Evolutionary conservation across 495 filamentous ascomycete species (phyloP).

Genomic region (Neurospora sp.): DNA sequence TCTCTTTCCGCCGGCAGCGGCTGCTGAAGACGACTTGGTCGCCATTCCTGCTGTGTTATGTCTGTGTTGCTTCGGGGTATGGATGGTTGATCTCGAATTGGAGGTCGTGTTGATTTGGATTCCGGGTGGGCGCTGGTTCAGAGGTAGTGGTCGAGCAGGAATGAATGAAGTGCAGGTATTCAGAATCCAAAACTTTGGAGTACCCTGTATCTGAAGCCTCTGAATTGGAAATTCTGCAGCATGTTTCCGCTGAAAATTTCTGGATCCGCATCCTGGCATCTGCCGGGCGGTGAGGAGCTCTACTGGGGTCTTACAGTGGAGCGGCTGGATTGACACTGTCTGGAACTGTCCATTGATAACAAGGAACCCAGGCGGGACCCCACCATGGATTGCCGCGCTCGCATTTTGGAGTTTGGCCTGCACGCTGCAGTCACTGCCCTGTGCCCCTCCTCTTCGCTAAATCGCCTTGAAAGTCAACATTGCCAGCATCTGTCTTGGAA

Average conservation of each 20-base stretch:
- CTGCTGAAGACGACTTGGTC: slow-evolving; percentile 17
- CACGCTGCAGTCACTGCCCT: not conserved
- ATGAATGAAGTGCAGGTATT: not conserved
- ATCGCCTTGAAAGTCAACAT: not conserved
- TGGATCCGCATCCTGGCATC: slow-evolving; percentile 9
- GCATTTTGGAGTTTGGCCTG: slow-evolving; percentile 4
- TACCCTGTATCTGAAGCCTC: not conserved
- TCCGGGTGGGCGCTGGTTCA: not conserved
- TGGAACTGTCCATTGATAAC: not conserved
- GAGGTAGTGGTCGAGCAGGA: not conserved
- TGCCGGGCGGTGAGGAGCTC: slow-evolving; percentile 33
- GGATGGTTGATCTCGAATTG: not conserved
- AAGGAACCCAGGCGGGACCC: not conserved
- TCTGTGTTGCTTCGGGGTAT: not conserved
- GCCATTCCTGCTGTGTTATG: slow-evolving; percentile 5
- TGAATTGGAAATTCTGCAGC: slow-evolving; percentile 1
- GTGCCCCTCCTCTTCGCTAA: not conserved
- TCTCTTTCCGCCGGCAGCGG: slow-evolving; percentile 25
- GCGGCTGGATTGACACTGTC: slow-evolving; percentile 2
- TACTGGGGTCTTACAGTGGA: not conserved
- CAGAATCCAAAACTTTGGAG: not conserved
- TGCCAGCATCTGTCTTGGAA: not conserved
- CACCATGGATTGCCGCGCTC: not conserved
- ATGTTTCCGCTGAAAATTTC: slow-evolving; percentile 12
- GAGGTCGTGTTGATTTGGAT: not conserved